phyloP scores from a whole-genome alignment of 139 green algal species.

The Chlamydomonas schloesseri region DNA sequence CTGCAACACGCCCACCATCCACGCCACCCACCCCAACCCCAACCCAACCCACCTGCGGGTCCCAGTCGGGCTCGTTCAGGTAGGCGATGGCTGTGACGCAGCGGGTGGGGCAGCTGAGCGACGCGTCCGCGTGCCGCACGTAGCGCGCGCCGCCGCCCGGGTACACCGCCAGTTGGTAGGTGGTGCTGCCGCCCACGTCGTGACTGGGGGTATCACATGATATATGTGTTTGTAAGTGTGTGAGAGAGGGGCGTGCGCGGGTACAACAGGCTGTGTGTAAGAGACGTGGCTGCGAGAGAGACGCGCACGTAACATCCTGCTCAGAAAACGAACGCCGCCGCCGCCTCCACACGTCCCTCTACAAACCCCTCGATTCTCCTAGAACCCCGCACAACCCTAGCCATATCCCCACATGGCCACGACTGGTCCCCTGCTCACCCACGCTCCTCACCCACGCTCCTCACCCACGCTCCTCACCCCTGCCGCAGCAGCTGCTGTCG shows the following conservation, averaged over 20 bases:
- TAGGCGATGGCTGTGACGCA: constrained; percentile 80
- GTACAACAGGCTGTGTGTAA: neutral
- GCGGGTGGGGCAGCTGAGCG: constrained; percentile 53
- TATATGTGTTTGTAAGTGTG: neutral
- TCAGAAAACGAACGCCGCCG: neutral
- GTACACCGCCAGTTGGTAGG: constrained; percentile 81
- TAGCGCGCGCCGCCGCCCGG: constrained; percentile 76
- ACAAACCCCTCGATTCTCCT: neutral
- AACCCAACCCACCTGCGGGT: constrained; percentile 34
- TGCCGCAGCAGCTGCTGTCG: constrained; percentile 36
- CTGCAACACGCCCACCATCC: no score
- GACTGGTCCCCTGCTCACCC: no score
- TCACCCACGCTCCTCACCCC: no score
- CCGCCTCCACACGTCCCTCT: neutral
- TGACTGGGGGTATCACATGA: constrained; percentile 61
- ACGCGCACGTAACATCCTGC: neutral
- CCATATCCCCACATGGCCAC: no score
- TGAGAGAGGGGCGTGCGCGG: neutral
- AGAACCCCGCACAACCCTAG: no score
- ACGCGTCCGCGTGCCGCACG: constrained; percentile 75
- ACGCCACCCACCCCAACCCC: no score
- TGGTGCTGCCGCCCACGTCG: constrained; percentile 65
- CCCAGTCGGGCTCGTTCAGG: constrained; percentile 70
- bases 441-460: no score
- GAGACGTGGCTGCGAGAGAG: no score